phyloP scores from a whole-genome alignment of 208 protist species.

The Trypanosoma avium region DNA sequence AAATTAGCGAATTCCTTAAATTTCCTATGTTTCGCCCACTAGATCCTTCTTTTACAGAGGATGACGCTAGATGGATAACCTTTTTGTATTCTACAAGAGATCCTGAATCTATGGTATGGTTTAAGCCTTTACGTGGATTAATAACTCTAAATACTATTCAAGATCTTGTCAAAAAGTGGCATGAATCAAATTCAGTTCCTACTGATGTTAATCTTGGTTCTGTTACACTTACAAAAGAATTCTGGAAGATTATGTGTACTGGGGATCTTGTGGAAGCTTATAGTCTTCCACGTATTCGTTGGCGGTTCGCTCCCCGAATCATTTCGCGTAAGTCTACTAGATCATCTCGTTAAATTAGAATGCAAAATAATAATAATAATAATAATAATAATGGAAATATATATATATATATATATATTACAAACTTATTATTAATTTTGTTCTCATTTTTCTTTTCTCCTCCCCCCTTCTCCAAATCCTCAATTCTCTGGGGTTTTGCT shows the following conservation, averaged over 20 bases:
- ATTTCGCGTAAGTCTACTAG: constrained; percentile 15
- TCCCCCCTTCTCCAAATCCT: too few species aligned
- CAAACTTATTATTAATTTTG: background rate
- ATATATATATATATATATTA: constrained; percentile 12
- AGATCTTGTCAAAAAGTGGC: constrained; percentile 41
- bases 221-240: constrained; percentile 38
- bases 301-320: constrained; percentile 25
- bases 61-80: constrained; percentile 62
- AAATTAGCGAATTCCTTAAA: constrained; percentile 52
- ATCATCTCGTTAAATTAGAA: background rate
- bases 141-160: constrained; percentile 48
- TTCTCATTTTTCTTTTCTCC: background rate
- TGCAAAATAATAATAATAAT: constrained; percentile 1
- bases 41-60: constrained; percentile 60
- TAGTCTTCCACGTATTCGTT: constrained; percentile 53
- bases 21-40: constrained; percentile 76
- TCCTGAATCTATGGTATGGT: constrained; percentile 30
- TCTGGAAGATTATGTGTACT: constrained; percentile 64
- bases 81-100: constrained; percentile 61
- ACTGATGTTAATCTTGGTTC: constrained; percentile 32
- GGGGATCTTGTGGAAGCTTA: constrained; percentile 65
- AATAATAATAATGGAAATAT: constrained; percentile 6
- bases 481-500: too few species aligned
- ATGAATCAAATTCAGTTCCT: constrained; percentile 38
- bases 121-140: constrained; percentile 36